phyloP scores from a whole-genome alignment of 371 early-diverging fungal species.

The Mucor indicus region DNA sequence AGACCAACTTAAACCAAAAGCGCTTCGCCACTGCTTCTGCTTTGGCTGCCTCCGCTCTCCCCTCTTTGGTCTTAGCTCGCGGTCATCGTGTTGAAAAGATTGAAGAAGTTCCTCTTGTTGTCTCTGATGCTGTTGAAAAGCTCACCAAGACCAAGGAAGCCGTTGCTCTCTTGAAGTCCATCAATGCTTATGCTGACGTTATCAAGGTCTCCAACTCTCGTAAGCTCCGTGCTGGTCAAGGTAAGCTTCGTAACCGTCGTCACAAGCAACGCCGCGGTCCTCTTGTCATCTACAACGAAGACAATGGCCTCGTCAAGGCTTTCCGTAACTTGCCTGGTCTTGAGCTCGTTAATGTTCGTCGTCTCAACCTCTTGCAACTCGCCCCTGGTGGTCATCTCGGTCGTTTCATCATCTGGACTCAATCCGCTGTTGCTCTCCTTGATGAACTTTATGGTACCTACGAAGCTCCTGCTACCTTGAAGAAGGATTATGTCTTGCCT shows the following conservation, averaged over 20 bases:
- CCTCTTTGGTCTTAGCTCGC: conserved; percentile 96
- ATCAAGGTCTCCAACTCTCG: conserved; percentile 97
- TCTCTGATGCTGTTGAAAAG: conserved; percentile 80
- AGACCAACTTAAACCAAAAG: conserved; percentile 98
- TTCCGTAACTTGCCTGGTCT: conserved; percentile 99
- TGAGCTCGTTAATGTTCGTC: conserved; percentile 90
- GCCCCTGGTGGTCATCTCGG: conserved; percentile 99
- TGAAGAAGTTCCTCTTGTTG: conserved; percentile 97
- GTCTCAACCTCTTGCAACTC: conserved; percentile 97
- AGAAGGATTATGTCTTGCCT: conserved; percentile 95
- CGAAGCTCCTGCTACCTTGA: conserved; percentile 77
- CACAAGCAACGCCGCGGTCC: conserved; percentile 98
- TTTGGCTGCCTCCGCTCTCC: conserved; percentile 97
- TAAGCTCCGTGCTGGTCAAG: conserved; percentile 97
- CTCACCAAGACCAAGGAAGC: conserved; percentile 97
- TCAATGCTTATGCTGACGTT: conserved; percentile 96
- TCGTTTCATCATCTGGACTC: conserved; percentile 99
- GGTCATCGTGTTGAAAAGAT: conserved; percentile 98
- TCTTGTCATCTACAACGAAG: conserved; percentile 95
- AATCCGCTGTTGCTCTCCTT: conserved; percentile 93
- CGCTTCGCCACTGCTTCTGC: conserved; percentile 98
- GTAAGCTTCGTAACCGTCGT: conserved; percentile 99
- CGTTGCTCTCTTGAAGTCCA: conserved; percentile 85
- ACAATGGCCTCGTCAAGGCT: conserved; percentile 94
- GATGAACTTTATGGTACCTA: conserved; percentile 95